A percentile compares a stretch with the other conserved stretches of the same genome.
These are phyloP conservation scores for Albophoma yamanashiensis DNA, from an alignment of 2,329 filamentous ascomycete genomes.

Conservation along the genomic window DNA sequence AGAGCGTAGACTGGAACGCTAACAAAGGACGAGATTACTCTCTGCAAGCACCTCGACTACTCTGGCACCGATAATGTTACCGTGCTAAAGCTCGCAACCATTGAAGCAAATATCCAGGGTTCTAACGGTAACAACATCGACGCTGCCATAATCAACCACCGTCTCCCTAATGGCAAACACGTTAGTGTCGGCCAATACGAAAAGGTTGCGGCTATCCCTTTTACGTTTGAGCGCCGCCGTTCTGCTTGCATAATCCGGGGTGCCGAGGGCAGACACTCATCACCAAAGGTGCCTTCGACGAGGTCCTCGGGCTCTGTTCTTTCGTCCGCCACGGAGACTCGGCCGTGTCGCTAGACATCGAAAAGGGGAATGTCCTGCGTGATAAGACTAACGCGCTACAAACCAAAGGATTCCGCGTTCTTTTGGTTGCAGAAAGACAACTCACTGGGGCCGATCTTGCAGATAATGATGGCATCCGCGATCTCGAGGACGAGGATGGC, in stretches of 20 bases:
- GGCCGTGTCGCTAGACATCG: slow-evolving; percentile 7
- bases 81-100: slow-evolving; percentile 14
- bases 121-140: slow-evolving; percentile 17
- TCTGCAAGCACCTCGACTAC: slow-evolving; percentile 11
- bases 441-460: neutral
- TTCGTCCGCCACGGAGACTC: slow-evolving; percentile 6
- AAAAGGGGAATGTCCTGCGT: slow-evolving; percentile 6
- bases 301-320: slow-evolving; percentile 13
- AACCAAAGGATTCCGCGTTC: slow-evolving; percentile 10
- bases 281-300: slow-evolving; percentile 18
- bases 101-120: slow-evolving; percentile 14
- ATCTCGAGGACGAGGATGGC: slow-evolving; percentile 8
- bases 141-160: slow-evolving; percentile 10
- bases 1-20: slow-evolving; percentile 13
- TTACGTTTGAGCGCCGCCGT: slow-evolving; percentile 15
- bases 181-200: slow-evolving; percentile 10
- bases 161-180: slow-evolving; percentile 2
- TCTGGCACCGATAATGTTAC: slow-evolving; percentile 7
- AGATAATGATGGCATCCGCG: neutral
- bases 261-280: slow-evolving; percentile 12
- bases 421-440: slow-evolving; percentile 11
- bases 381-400: slow-evolving; percentile 8
- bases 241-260: slow-evolving; percentile 12
- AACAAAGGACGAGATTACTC: slow-evolving; percentile 16
- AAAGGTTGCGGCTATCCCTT: slow-evolving; percentile 11